Base-by-base conservation (phyloP, 116 monocot species). In the Iris pallida region DNA sequence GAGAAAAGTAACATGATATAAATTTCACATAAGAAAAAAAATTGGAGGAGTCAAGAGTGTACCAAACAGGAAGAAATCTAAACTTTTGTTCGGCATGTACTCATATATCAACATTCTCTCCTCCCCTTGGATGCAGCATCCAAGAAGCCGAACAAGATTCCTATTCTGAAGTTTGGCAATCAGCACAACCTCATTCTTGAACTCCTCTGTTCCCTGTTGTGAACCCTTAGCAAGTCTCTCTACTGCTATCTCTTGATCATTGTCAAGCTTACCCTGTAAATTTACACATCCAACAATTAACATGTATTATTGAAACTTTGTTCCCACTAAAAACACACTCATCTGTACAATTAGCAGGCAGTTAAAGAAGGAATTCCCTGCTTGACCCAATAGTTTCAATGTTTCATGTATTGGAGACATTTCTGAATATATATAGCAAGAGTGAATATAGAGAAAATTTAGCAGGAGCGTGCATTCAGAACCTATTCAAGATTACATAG, bases 91-190 rank as follows among this genome's bases (percentile, higher is more conserved):
- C 5, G 80, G 80, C 84, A 93, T 78, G 80, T 74, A 87, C 60
- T 93, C 90, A 65, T 89, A 89, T 61, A 93, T 18, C 30, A 93
- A 63, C 13, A 93, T 73, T 59, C 84, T 89, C 68, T 93, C 93
- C 17, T 93, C 86, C 68, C 76, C 80, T 42, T 75, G n/a, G 57
- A 87, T 69, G 72, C 93, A 93, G 51, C 78, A 89, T 10, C 93
- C 89, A 55, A 80, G 57, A 49, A 87, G 70, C 56, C 74, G 79
- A 6, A 93, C 90, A 7, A 93, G 78, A 64, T 93, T 93, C 60
- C 80, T 84, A 43, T 93, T 89, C 52, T 93, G 93, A 8, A 89
- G 76, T 61, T 80, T 89, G 7, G 87, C 78, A 13, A 93, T 89
- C 43, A 93, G 69, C 20, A 59, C 51, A 48, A 87, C 69, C 73